Percentiles rank a stretch among this genome's conserved stretches.
Conservation (phyloP, 768 basidiomycete species). For the Scleroderma citrinum region DNA sequence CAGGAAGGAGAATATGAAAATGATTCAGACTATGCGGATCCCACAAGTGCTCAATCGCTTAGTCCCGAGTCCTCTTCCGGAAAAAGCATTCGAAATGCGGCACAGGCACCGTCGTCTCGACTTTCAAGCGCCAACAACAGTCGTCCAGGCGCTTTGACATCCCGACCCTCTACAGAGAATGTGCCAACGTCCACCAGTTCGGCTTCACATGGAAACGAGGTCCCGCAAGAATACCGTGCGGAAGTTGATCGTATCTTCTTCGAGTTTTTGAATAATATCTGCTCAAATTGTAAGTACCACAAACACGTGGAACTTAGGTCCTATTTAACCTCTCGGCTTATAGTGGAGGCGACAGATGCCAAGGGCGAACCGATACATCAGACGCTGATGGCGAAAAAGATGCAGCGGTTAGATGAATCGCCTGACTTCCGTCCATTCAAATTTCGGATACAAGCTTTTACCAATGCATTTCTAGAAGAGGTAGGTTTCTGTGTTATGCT, state of each 20-base stretch:
- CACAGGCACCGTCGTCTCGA: conserved; percentile 20
- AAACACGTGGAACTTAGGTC: conserved; percentile 3
- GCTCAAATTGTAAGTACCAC: conserved; percentile 75
- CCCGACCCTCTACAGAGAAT: conserved; percentile 23
- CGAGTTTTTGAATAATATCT: conserved; percentile 79
- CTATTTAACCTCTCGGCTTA: conserved; percentile 14
- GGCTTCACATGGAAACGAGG: conserved; percentile 45
- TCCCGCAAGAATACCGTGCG: conserved; percentile 72
- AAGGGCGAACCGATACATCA: conserved; percentile 98
- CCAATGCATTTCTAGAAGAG: conserved; percentile 91
- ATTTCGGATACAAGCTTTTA: conserved; percentile 98
- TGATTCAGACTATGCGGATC: conserved; percentile 37
- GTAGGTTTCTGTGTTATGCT: conserved; percentile 32
- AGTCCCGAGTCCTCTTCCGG: conserved; percentile 28
- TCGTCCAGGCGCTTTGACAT: conserved; percentile 10
- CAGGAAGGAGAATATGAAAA: conserved; percentile 50
- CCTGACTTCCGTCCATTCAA: conserved; percentile 98
- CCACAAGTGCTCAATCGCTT: conserved; percentile 19
- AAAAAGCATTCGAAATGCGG: conserved; percentile 12
- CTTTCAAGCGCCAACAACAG: conserved; percentile 9
- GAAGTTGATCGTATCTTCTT: conserved; percentile 91
- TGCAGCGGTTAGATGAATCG: conserved; percentile 95
- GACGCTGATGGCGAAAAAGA: conserved; percentile 97
- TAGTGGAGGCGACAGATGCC: conserved; percentile 87
- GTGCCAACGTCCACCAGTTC: conserved; percentile 13